Evolutionary conservation across 2,329 filamentous ascomycete species (phyloP).

Genomic region (Chaetomiaceae sp.): DNA sequence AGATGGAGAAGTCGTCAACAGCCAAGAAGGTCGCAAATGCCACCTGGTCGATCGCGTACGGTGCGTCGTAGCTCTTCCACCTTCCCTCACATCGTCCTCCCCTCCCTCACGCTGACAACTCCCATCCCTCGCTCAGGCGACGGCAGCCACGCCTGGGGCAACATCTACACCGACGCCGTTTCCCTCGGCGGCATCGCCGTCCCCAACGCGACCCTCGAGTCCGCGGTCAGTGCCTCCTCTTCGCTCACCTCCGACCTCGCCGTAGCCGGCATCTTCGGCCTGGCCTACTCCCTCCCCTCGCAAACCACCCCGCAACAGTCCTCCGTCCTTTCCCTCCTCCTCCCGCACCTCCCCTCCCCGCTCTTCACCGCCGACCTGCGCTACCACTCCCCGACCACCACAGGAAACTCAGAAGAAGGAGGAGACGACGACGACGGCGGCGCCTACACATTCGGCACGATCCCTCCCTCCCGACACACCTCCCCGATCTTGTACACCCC

Average conservation of each 20-base stretch:
- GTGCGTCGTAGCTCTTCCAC: neutral
- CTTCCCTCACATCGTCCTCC: neutral
- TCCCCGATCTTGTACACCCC: constrained; percentile 23
- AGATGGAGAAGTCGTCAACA: constrained; percentile 40
- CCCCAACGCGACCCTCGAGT: constrained; percentile 43
- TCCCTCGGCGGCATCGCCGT: constrained; percentile 40
- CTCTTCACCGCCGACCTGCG: constrained; percentile 47
- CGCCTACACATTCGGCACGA: constrained; percentile 45
- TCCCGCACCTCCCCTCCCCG: constrained; percentile 33
- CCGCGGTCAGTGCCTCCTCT: constrained; percentile 35
- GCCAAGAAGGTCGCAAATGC: constrained; percentile 36
- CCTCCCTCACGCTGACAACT: neutral
- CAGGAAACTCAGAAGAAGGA: too few relatives aligned
- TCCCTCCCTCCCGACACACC: constrained; percentile 34
- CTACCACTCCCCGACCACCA: constrained; percentile 40
- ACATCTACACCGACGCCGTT: constrained; percentile 46
- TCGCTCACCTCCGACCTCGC: constrained; percentile 38
- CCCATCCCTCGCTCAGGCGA: neutral
- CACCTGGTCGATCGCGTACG: constrained; percentile 28
- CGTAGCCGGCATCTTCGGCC: constrained; percentile 47
- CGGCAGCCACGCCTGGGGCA: constrained; percentile 14
- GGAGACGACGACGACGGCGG: too few relatives aligned
- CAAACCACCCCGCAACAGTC: constrained; percentile 32
- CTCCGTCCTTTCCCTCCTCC: constrained; percentile 41
- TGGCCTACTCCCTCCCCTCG: constrained; percentile 35